Evolutionary conservation across 169 alveolate species (phyloP).

Genomic region (Cryptosporidium sp.): DNA sequence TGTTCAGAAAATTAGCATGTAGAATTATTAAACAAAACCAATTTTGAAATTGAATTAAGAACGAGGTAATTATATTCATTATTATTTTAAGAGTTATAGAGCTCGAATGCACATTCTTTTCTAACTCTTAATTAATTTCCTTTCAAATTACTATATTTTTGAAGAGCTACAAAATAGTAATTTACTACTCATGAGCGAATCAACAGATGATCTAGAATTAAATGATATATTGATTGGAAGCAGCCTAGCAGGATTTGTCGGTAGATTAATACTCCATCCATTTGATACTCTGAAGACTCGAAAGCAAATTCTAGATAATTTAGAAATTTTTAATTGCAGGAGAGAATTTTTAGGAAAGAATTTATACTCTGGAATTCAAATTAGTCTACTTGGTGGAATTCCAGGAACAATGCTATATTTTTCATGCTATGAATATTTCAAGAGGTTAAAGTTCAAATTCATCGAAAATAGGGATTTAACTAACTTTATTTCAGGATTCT

Average conservation of each 20-base stretch:
- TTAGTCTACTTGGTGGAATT: background rate
- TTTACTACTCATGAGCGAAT: background rate
- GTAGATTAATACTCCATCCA: background rate
- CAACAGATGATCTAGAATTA: background rate
- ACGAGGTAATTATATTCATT: too few species aligned
- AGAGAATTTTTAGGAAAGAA: background rate
- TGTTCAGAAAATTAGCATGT: background rate
- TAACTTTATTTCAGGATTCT: background rate
- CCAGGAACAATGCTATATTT: conserved; percentile 3
- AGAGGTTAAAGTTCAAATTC: background rate
- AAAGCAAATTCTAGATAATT: background rate
- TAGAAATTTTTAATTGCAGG: background rate
- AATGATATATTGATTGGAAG: background rate
- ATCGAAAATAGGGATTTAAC: background rate
- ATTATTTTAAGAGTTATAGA: background rate
- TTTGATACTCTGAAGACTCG: conserved; percentile 1
- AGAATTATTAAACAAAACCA: background rate
- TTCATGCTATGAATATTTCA: conserved; percentile 2
- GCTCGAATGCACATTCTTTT: background rate
- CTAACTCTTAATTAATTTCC: too few species aligned
- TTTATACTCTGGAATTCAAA: background rate
- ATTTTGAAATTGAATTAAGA: too few species aligned
- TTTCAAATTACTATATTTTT: too few species aligned
- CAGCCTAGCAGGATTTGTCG: conserved; percentile 6
- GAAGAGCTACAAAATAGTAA: too few species aligned